Evolutionary conservation across 1,284 basidiomycete genomes (phyloP).

Genomic region (Phylloboletellus chloephorus): DNA sequence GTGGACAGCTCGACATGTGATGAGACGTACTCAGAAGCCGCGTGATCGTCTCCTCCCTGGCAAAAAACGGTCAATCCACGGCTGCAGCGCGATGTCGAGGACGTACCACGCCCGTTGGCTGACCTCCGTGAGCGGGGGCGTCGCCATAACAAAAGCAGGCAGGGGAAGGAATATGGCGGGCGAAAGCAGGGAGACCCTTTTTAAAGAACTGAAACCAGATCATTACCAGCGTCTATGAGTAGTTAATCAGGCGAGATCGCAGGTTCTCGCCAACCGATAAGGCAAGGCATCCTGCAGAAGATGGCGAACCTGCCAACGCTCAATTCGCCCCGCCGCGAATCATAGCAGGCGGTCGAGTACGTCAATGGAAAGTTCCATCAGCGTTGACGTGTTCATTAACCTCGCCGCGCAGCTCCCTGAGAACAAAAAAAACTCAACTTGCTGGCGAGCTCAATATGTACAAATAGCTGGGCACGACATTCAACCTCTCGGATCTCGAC

Average conservation of each 20-base stretch:
- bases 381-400: constrained; percentile 30
- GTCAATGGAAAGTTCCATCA: constrained; percentile 35
- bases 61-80: constrained; percentile 26
- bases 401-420: constrained; percentile 26
- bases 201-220: constrained; percentile 39
- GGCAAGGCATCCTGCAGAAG: constrained; percentile 28
- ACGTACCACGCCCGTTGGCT: constrained; percentile 58
- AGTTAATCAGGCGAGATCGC: constrained; percentile 41
- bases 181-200: constrained; percentile 35
- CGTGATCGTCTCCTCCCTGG: constrained; percentile 60
- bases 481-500: constrained; percentile 13
- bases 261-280: constrained; percentile 34
- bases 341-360: constrained; percentile 23
- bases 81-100: constrained; percentile 13
- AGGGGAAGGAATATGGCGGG: constrained; percentile 32
- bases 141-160: constrained; percentile 46
- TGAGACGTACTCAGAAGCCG: constrained; percentile 48
- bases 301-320: constrained; percentile 24
- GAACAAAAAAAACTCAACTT: constrained; percentile 19
- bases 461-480: constrained; percentile 24
- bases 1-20: constrained; percentile 2
- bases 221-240: constrained; percentile 34
- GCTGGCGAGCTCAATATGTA: constrained; percentile 33
- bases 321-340: constrained; percentile 29
- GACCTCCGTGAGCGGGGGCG: constrained; percentile 49